Base-by-base conservation (phyloP, 441 rosid species). In the Erodium moschatum region DNA sequence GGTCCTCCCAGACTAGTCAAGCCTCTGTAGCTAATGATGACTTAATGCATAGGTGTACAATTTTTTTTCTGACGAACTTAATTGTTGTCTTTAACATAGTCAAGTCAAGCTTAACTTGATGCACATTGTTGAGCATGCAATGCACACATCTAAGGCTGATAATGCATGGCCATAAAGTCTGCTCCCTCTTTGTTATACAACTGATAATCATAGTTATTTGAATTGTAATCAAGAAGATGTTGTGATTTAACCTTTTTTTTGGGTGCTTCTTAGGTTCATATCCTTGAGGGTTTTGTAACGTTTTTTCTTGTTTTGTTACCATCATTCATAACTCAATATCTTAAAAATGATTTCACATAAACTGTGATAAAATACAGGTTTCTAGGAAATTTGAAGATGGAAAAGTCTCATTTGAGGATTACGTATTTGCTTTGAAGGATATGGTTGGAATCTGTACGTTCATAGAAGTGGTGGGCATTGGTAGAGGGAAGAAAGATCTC, bases 401-500 rank as follows among this genome's bases (percentile, higher is more conserved):
- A 48, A 88, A 77, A 75, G 80, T 81, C 15, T 73, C 83, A 13
- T 69, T 86, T 54, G 88, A 88, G 80, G 91, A 89, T 67, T 91
- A 85, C 66, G 85, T 85, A 12, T 85, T 86, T 78, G 67, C 79
- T 54, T 70, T 91, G 73, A 87, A 85, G 80, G 65, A 72, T 7
- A 68, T 67, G 18, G 87, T 82, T 13, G 90, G 95, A 31, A 31
- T 80, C 27, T 76, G 63, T 66, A 52, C 70, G 66, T 82, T 91
- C 31, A 75, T 85, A 13, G 86, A 84, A 70, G 95, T 86, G 18
- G 80, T 89, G n/a, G 88, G 85, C 62, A 85, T 89, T 68, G 95
- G 97, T 63, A 87, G 81, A 77, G 91, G 92, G 70, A 89, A 86
- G 75, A 82, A 77, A 76, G 97, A 92, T 76, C 86, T 92, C 70